These are phyloP conservation scores for Penicillium angulare DNA, from an alignment of 495 filamentous ascomycete genomes.

Conservation along the genomic window DNA sequence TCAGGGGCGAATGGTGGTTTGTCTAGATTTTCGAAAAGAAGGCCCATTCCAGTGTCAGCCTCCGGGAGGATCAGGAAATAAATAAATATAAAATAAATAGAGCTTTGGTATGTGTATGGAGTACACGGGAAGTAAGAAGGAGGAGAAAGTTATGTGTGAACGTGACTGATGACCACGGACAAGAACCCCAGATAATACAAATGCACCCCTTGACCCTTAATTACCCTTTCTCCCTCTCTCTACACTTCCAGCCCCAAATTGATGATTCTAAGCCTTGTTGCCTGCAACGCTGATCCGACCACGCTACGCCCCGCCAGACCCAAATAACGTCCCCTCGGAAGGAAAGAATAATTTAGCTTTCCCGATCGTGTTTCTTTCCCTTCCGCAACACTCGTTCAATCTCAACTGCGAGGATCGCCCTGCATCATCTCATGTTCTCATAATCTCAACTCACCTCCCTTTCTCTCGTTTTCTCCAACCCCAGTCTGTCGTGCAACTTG, in stretches of 20 bases:
- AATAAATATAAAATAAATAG: background rate
- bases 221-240: no score
- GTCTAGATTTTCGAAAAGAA: constrained; percentile 6
- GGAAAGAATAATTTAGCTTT: background rate
- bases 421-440: background rate
- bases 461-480: constrained; percentile 1
- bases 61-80: background rate
- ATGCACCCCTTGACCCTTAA: background rate
- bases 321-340: background rate
- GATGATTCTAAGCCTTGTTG: background rate
- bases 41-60: background rate
- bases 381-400: background rate
- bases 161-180: no score
- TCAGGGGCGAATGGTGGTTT: background rate
- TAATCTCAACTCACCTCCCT: background rate
- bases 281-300: constrained; percentile 3
- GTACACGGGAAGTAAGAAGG: no score
- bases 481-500: constrained; percentile 5
- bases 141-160: background rate
- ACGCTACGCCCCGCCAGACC: constrained; percentile 2
- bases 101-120: no score
- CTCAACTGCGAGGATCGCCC: background rate
- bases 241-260: background rate
- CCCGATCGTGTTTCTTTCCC: background rate
- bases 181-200: constrained; percentile 1